Conservation (phyloP, 2,329 filamentous ascomycete species). For the Aspergillus ustus region DNA sequence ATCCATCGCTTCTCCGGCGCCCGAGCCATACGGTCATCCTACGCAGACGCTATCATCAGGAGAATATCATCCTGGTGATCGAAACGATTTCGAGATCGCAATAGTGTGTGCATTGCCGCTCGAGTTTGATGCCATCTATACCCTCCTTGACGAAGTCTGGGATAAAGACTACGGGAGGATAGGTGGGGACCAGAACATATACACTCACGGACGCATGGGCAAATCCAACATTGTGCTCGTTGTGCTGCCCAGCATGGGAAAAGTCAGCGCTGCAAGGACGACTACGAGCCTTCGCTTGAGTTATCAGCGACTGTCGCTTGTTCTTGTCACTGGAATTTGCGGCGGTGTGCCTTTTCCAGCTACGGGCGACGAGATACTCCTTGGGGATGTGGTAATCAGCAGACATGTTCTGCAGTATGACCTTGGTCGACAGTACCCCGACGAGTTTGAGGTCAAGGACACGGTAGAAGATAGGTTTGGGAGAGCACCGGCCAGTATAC, state of each 20-base stretch:
- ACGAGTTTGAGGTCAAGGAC: constrained; percentile 28
- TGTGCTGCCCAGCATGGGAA: background rate
- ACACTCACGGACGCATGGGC: constrained; percentile 9
- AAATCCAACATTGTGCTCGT: constrained; percentile 10
- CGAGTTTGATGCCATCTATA: constrained; percentile 9
- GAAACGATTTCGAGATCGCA: constrained; percentile 7
- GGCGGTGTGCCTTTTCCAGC: constrained; percentile 3
- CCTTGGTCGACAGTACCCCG: background rate
- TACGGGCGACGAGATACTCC: background rate
- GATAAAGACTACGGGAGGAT: background rate
- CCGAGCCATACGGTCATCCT: background rate
- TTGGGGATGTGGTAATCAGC: constrained; percentile 10
- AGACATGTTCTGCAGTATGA: constrained; percentile 7
- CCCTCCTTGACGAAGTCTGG: constrained; percentile 11
- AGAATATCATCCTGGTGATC: background rate
- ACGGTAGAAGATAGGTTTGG: constrained; percentile 8
- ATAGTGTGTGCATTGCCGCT: constrained; percentile 12
- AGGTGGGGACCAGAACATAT: constrained; percentile 2
- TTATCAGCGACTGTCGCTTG: background rate
- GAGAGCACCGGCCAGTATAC: constrained; percentile 4
- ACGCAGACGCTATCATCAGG: background rate
- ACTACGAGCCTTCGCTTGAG: background rate
- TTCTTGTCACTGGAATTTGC: constrained; percentile 12
- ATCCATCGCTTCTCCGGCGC: background rate
- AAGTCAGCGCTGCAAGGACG: background rate